phyloP scores from a whole-genome alignment of 2,329 filamentous ascomycete species.

The Sporothrix brasiliensis region DNA sequence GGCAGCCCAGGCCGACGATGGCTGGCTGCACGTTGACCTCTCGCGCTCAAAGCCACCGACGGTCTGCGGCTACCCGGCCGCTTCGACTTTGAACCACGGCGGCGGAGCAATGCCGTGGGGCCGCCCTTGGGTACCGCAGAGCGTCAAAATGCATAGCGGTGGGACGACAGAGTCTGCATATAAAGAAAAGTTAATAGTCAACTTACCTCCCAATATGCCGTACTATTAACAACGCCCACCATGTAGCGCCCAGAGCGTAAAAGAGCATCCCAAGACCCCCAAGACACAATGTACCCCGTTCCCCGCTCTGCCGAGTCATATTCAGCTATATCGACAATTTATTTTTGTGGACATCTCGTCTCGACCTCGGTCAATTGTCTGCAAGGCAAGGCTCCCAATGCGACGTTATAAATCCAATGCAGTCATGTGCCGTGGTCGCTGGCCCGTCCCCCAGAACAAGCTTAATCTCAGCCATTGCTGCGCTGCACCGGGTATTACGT shows the following conservation, averaged over 20 bases:
- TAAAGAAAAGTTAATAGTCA: not conserved
- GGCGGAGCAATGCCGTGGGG: constrained; percentile 32
- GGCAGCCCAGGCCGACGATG: constrained; percentile 40
- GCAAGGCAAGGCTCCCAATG: not conserved
- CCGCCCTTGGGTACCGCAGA: constrained; percentile 28
- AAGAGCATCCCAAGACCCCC: not conserved
- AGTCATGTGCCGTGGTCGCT: not conserved
- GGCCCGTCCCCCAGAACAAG: constrained; percentile 13
- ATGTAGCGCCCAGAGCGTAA: not conserved
- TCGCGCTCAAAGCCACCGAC: constrained; percentile 24
- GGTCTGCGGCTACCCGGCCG: constrained; percentile 28
- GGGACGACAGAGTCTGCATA: constrained; percentile 18
- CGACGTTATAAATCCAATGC: not conserved
- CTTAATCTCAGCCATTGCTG: not conserved
- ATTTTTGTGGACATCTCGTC: not conserved
- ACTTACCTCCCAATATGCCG: not conserved
- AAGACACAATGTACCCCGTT: constrained; percentile 5
- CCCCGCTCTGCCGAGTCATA: constrained; percentile 18
- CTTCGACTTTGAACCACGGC: constrained; percentile 34
- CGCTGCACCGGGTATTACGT: constrained; percentile 16
- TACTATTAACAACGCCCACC: too few species aligned
- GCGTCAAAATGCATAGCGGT: not conserved
- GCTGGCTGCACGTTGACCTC: constrained; percentile 38
- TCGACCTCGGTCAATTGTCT: not conserved
- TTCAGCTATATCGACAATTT: not conserved